Evolutionary conservation across 73 alveolate genomes (phyloP), one percentile per base, ranked within the genome.

Genomic region (Paramecium bursaria): DNA sequence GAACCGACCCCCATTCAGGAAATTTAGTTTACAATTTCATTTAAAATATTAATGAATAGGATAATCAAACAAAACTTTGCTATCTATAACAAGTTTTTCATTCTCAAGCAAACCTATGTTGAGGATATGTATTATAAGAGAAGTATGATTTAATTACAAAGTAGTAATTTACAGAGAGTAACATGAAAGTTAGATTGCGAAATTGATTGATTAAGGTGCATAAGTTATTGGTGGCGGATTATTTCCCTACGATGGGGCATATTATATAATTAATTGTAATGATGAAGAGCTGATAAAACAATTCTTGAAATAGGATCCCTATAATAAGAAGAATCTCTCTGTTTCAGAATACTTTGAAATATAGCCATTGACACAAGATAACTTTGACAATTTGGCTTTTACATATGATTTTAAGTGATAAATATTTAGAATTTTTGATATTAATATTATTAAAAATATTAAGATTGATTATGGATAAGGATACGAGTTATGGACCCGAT

Each of bases 1-100:
- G 7, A 15, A 67, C 60, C 22, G 82, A 39, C 4, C 82, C 82
- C 82, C 82, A 67, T 2, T 42, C n/a, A 19, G 82, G 82, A 67
- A 5, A 39, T 39, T 39, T n/a, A n/a, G n/a, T n/a, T n/a, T n/a
- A n/a, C n/a, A n/a, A n/a, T n/a, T n/a, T n/a, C n/a, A n/a, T n/a
- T n/a, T n/a, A n/a, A n/a, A n/a, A n/a, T n/a, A n/a, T n/a, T n/a
- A n/a, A n/a, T n/a, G n/a, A n/a, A n/a, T n/a, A n/a, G n/a, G n/a
- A n/a, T n/a, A n/a, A n/a, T n/a, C n/a, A n/a, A n/a, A n/a, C n/a
- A n/a, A n/a, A n/a, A n/a, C n/a, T 39, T 67, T 67, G 42, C 82
- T 23, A 27, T 67, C 26, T 67, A 67, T 42, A 39, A 2, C 22
- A 33, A 39, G n/a, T 67, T 39, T 47, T 67, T 39, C 60, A 42